Evolutionary conservation across 1,139 yeast species (phyloP).

Genomic region (Geotrichum phurueaensis): DNA sequence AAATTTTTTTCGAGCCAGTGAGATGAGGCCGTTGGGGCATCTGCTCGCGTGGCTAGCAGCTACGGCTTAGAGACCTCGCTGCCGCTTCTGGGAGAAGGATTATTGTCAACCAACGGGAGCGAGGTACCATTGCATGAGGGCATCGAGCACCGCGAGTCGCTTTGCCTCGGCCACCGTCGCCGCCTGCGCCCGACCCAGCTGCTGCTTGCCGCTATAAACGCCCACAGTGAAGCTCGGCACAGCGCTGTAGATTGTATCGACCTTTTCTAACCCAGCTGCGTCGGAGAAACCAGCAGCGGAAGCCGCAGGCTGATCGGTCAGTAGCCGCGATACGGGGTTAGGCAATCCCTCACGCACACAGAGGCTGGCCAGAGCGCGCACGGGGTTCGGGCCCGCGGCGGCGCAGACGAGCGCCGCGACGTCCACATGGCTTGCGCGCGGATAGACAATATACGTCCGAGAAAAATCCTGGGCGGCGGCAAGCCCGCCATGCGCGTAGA

Average conservation of each 20-base stretch:
- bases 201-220: constrained; percentile 74
- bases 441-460: constrained; percentile 52
- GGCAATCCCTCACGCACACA: constrained; percentile 74
- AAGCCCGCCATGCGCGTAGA: constrained; percentile 49
- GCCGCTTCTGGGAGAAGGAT: too few species aligned
- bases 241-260: constrained; percentile 72
- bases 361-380: constrained; percentile 71
- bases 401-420: constrained; percentile 65
- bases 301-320: constrained; percentile 83
- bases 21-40: background rate
- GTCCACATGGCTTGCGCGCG: constrained; percentile 62
- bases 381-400: constrained; percentile 80
- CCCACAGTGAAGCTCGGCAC: constrained; percentile 90
- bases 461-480: constrained; percentile 58
- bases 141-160: constrained; percentile 84
- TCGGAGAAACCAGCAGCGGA: background rate
- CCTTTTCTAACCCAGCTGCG: constrained; percentile 37
- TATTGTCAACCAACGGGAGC: constrained; percentile 36
- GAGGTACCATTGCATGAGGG: constrained; percentile 78
- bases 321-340: constrained; percentile 71
- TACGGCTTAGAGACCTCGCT: background rate
- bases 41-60: background rate
- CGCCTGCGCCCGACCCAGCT: constrained; percentile 93
- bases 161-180: constrained; percentile 85
- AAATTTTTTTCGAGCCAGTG: background rate